Conservation (phyloP, 2,329 filamentous ascomycete species). For the Chaetomium strumarium region DNA sequence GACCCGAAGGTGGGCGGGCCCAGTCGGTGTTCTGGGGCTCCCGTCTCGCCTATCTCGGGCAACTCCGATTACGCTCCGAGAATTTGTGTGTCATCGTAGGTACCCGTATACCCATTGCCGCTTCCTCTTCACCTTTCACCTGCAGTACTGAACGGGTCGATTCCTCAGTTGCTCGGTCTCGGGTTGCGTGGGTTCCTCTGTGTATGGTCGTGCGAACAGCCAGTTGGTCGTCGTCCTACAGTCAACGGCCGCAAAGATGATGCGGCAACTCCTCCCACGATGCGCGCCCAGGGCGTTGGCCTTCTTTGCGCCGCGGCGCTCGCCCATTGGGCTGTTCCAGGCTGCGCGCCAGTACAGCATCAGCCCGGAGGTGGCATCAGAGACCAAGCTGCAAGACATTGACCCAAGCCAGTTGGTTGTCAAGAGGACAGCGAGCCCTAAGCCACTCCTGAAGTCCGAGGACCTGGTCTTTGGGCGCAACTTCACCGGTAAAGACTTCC, state of each 20-base stretch:
- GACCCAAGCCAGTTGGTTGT: slow-evolving; percentile 73
- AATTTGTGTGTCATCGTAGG: slow-evolving; percentile 3
- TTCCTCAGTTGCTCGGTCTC: neutral
- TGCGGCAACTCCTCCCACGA: slow-evolving; percentile 28
- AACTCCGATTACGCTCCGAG: slow-evolving; percentile 19
- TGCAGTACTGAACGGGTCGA: neutral
- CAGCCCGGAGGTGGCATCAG: slow-evolving; percentile 44
- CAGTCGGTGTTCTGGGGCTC: too few species aligned
- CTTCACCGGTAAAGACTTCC: slow-evolving; percentile 65
- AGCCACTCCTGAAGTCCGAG: slow-evolving; percentile 65
- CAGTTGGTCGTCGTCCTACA: neutral
- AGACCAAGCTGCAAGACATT: slow-evolving; percentile 56
- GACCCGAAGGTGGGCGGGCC: too few species aligned
- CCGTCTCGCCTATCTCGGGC: too few species aligned
- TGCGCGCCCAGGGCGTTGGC: slow-evolving; percentile 31
- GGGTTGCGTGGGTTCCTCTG: neutral
- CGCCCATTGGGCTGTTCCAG: slow-evolving; percentile 30
- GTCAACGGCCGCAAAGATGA: slow-evolving; percentile 32
- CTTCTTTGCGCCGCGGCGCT: slow-evolving; percentile 27
- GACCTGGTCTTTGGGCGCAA: slow-evolving; percentile 84
- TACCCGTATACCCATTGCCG: neutral
- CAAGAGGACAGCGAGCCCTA: slow-evolving; percentile 69
- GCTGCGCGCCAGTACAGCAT: slow-evolving; percentile 46
- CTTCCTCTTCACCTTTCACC: neutral
- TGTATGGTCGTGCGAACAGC: neutral